Evolutionary conservation across 2,329 filamentous ascomycete genomes (phyloP).

Genomic region (Ampelomyces quisqualis): DNA sequence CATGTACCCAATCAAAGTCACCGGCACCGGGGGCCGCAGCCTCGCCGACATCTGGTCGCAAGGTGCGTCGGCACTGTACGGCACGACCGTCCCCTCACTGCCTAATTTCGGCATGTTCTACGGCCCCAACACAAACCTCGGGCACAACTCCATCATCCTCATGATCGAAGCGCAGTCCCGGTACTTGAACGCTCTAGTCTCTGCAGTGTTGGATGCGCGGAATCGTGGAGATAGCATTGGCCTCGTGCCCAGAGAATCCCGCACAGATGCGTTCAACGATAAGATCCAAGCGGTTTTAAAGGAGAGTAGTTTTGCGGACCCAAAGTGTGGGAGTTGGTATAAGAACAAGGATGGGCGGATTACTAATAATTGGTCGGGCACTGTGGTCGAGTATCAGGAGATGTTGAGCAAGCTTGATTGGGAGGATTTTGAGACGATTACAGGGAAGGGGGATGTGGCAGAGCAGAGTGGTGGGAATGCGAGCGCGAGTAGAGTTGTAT

Average conservation of each 20-base stretch:
- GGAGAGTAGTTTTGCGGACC: constrained; percentile 55
- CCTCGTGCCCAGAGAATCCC: constrained; percentile 48
- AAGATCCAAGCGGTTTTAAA: constrained; percentile 49
- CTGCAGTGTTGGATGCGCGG: constrained; percentile 51
- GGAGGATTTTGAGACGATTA: constrained; percentile 47
- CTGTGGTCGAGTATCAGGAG: constrained; percentile 58
- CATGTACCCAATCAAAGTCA: constrained; percentile 58
- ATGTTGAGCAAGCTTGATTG: constrained; percentile 47
- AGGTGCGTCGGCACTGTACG: constrained; percentile 55
- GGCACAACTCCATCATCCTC: constrained; percentile 60
- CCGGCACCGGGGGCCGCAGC: constrained; percentile 47
- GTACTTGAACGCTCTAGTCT: constrained; percentile 56
- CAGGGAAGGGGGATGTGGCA: neutral
- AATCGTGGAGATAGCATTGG: constrained; percentile 44
- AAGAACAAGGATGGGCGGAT: constrained; percentile 56
- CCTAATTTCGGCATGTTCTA: constrained; percentile 61
- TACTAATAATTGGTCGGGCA: constrained; percentile 59
- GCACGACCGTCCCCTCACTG: constrained; percentile 54
- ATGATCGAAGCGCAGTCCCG: constrained; percentile 62
- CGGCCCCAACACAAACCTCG: constrained; percentile 58
- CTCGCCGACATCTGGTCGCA: constrained; percentile 57
- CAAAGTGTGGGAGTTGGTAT: constrained; percentile 58
- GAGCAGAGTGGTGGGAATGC: constrained; percentile 1
- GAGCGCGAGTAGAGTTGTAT: constrained; percentile 37
- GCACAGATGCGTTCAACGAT: constrained; percentile 50